Evolutionary conservation across 345 rosid species (phyloP), one percentile per base, ranked within the genome.

Genomic region (Gossypium anomalum): DNA sequence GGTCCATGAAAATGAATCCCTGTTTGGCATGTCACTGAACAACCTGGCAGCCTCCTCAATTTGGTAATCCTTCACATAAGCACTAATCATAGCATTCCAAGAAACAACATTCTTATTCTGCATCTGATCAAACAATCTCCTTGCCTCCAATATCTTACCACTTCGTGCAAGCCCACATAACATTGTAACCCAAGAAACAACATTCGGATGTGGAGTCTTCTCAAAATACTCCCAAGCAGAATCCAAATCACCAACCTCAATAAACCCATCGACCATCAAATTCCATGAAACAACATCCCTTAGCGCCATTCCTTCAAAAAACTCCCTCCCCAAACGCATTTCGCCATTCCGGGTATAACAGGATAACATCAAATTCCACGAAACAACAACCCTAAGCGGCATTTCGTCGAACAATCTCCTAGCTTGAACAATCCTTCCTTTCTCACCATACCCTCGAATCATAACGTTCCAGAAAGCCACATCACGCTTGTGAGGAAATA

Each of bases 11-110:
- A 83, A 85, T 64, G 16, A 74, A 15, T 84, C 75, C 34, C 88
- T 38, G 67, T 67, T 19, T 15, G 67, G 71, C 90, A 92, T 89
- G 67, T 80, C 78, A 78, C 89, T 85, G 61, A 87, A 92, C 25
- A 92, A 75, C 69, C 85, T 83, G 78, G 84, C 78, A 9, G 87
- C 85, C 64, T 78, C 82, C 67, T 90, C 93, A 1, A 88, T 88
- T 67, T 79, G 85, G 14, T 81, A 82, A 8, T 79, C 89, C 76
- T 70, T 79, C 75, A 84, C 65, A 80, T 85, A 86, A 70, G 91
- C 93, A 11, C 43, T 9, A 64, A 92, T 85, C 94, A 92, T 81
- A 52, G 81, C 82, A 78, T 92, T 92, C 89, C 93, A 92, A 62
- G 97, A 80, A 64, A 80, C 55, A 2, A 85, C 78, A 49, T 82